Evolutionary conservation across 805 yeast genomes (phyloP).

Genomic region (Zygosaccharomyces bisporus): DNA sequence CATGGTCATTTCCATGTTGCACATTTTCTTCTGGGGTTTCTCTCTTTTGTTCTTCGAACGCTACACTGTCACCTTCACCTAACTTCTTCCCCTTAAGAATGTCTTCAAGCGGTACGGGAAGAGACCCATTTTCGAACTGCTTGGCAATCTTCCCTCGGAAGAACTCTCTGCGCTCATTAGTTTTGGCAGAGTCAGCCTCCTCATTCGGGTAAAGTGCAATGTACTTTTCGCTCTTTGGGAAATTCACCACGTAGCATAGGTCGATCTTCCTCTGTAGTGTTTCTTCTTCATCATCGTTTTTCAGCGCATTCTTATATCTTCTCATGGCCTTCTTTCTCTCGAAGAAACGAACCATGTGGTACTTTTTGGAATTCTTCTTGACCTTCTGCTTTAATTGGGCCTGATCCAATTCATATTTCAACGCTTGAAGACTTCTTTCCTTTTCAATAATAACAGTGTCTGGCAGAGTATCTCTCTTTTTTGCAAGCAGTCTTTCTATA

Average conservation of each 20-base stretch:
- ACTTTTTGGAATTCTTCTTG: conserved; percentile 59
- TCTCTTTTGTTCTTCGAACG: too few species aligned
- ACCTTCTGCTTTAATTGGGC: conserved; percentile 45
- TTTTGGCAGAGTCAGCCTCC: conserved; percentile 38
- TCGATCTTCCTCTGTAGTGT: conserved; percentile 56
- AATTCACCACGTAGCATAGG: conserved; percentile 67
- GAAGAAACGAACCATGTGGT: conserved; percentile 90
- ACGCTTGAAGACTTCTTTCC: conserved; percentile 69
- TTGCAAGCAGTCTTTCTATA: conserved; percentile 61
- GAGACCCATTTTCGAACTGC: conserved; percentile 48
- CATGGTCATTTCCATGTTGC: conserved; percentile 26
- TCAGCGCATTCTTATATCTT: conserved; percentile 50
- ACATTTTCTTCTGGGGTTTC: conserved; percentile 17
- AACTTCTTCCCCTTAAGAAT: conserved; percentile 38
- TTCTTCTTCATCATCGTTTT: conserved; percentile 29
- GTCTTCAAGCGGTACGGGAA: conserved; percentile 55
- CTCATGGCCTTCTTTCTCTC: conserved; percentile 83
- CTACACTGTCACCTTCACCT: conserved; percentile 25
- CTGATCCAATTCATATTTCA: conserved; percentile 53
- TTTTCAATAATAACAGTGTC: conserved; percentile 64
- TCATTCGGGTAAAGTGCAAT: conserved; percentile 64
- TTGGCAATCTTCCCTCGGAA: conserved; percentile 52
- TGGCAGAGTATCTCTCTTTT: conserved; percentile 53
- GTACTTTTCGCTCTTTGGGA: conserved; percentile 77
- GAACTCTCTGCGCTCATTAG: conserved; percentile 44